A percentile compares a stretch with the other conserved stretches of the same genome.
Conservation (phyloP, 352 stramenopile species). For the Globisporangium takayamanum region DNA sequence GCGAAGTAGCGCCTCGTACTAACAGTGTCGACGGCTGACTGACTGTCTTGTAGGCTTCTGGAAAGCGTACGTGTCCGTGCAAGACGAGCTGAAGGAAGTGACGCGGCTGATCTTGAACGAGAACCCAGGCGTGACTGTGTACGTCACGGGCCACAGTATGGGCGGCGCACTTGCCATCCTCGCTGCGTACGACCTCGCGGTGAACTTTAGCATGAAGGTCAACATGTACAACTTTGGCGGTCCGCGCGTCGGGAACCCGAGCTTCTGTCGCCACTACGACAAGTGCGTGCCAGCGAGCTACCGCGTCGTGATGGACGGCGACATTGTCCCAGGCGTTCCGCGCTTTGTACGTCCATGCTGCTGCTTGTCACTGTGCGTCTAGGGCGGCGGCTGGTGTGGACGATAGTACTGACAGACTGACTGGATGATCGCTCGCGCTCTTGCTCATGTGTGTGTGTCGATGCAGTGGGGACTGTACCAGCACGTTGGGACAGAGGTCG, state of each 20-base stretch:
- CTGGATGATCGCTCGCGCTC: not conserved
- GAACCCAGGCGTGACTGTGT: constrained; percentile 82
- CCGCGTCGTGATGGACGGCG: constrained; percentile 74
- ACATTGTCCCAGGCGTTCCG: constrained; percentile 70
- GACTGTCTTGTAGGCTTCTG: constrained; percentile 53
- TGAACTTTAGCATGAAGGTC: constrained; percentile 83
- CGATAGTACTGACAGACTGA: not conserved
- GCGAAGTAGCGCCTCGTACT: not conserved
- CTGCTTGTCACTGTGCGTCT: constrained; percentile 2
- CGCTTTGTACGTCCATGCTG: constrained; percentile 44
- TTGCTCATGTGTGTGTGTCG: not conserved
- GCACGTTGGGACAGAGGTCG: constrained; percentile 67
- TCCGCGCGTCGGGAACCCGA: constrained; percentile 80
- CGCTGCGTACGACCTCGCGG: constrained; percentile 76
- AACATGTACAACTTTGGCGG: constrained; percentile 89
- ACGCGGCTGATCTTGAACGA: constrained; percentile 75
- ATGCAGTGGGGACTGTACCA: constrained; percentile 67
- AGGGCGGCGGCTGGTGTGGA: too few species aligned
- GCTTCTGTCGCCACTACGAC: constrained; percentile 74
- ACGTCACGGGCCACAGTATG: constrained; percentile 90
- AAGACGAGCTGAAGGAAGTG: constrained; percentile 69
- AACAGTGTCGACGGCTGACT: not conserved
- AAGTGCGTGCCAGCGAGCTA: constrained; percentile 72
- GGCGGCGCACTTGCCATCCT: constrained; percentile 88
- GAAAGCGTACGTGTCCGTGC: constrained; percentile 78